Evolutionary conservation across 352 stramenopile species (phyloP), one percentile per base, ranked within the genome.

Genomic region (Lagenidium sp.): DNA sequence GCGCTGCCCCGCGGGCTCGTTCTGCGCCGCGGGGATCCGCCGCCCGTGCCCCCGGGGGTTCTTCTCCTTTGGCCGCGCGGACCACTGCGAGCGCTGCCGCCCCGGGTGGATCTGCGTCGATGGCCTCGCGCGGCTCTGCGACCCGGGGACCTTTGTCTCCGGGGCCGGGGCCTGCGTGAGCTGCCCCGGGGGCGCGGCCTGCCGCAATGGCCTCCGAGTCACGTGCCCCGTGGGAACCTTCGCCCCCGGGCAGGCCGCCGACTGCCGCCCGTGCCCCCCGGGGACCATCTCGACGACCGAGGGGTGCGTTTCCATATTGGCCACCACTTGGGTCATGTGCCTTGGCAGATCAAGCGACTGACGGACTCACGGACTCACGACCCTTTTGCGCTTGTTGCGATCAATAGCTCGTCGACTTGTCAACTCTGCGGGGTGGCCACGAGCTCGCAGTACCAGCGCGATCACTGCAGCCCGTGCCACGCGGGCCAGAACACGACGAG

Each of bases 101-200:
- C 60, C 79, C 15, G 72, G 69, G 3, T 82, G 69, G 69, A 79
- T 85, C 44, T 85, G 72, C 44, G 44, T 79, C 8, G 55, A 65
- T 30, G 72, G 72, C 21, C 54, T 75, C 30, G 69, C 64, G 40
- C 51, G 59, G 20, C 48, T 85, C 6, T 85, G 72, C 24, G 53
- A 73, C 4, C 55, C 68, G 18, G 72, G 72, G n/a, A 82, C 68
- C 7, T 85, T 63, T 39, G 64, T 63, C 2, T 67, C 66, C 0
- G 40, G 55, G 10, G 49, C 51, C 19, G 65, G 55, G 8, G 58
- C 57, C 4, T 85, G 72, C 21, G 52, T 12, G 0, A 39, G 60
- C 15, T 85, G 72, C n/a, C 67, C 69, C 6, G 56, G 50, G 6
- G 72, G 72, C 11, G 81, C 58, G 20, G 55, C 68, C 3, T 85